phyloP scores from a whole-genome alignment of 1,284 basidiomycete genomes.

The Vanrija humicola region DNA sequence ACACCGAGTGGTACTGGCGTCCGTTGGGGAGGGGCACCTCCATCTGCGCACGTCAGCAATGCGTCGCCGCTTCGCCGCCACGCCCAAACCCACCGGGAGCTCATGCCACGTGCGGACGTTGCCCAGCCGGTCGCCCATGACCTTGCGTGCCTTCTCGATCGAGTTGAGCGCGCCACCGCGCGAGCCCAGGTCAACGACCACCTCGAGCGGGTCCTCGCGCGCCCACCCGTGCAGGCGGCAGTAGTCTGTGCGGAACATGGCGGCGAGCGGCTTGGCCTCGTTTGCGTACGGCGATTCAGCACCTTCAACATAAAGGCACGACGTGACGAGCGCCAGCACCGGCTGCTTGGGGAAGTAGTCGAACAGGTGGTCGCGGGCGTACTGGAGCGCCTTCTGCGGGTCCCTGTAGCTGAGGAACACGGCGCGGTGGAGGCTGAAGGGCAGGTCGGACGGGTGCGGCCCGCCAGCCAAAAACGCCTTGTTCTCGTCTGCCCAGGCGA shows the following conservation, averaged over 20 bases:
- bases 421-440: constrained; percentile 81
- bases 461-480: constrained; percentile 62
- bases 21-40: constrained; percentile 84
- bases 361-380: constrained; percentile 66
- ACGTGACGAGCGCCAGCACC: constrained; percentile 71
- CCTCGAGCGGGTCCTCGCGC: constrained; percentile 76
- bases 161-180: constrained; percentile 73
- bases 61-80: no score
- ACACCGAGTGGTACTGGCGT: constrained; percentile 92
- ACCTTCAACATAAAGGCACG: constrained; percentile 56
- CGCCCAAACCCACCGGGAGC: constrained; percentile 65
- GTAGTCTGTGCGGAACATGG: constrained; percentile 81
- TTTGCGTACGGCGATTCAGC: constrained; percentile 25
- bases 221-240: constrained; percentile 83
- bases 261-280: constrained; percentile 60
- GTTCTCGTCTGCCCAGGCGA: constrained; percentile 73
- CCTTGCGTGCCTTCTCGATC: constrained; percentile 86
- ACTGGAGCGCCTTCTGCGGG: constrained; percentile 59
- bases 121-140: constrained; percentile 80
- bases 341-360: constrained; percentile 69
- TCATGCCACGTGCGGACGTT: constrained; percentile 89
- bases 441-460: constrained; percentile 63
- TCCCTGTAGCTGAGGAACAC: constrained; percentile 63
- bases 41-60: constrained; percentile 59
- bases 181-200: constrained; percentile 85